Evolutionary conservation across 2,329 filamentous ascomycete genomes (phyloP).

Genomic region (Volutella citrinella): DNA sequence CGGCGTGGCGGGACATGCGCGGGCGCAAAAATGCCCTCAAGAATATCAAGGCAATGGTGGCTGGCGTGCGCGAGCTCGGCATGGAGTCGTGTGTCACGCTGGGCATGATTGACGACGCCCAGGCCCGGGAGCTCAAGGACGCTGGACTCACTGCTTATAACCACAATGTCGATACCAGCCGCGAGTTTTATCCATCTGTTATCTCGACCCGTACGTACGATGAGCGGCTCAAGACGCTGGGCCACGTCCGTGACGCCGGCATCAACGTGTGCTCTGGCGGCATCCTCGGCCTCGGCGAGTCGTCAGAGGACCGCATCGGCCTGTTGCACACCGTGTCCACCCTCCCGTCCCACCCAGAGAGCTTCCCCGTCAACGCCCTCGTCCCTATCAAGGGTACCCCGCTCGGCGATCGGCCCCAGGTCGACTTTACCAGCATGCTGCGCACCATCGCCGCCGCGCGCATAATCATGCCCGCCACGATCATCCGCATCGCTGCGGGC

Average conservation of each 20-base stretch:
- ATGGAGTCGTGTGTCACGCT: slow-evolving; percentile 95
- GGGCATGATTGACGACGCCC: slow-evolving; percentile 81
- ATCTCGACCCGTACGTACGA: slow-evolving; percentile 87
- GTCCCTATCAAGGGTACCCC: slow-evolving; percentile 91
- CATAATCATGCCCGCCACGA: slow-evolving; percentile 78
- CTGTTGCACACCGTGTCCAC: slow-evolving; percentile 80
- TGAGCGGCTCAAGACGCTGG: slow-evolving; percentile 76
- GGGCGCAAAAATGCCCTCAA: slow-evolving; percentile 79
- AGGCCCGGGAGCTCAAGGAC: slow-evolving; percentile 78
- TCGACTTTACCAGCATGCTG: slow-evolving; percentile 75
- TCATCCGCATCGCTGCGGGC: slow-evolving; percentile 83
- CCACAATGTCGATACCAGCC: slow-evolving; percentile 87
- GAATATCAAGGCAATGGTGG: slow-evolving; percentile 84
- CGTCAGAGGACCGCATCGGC: slow-evolving; percentile 74
- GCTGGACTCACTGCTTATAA: slow-evolving; percentile 90
- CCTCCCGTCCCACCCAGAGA: slow-evolving; percentile 79
- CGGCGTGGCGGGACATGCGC: slow-evolving; percentile 91
- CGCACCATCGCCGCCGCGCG: slow-evolving; percentile 82
- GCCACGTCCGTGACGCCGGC: slow-evolving; percentile 78
- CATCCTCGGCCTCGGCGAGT: slow-evolving; percentile 82
- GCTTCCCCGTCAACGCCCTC: slow-evolving; percentile 86
- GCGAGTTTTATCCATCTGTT: slow-evolving; percentile 83
- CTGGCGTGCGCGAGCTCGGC: slow-evolving; percentile 73
- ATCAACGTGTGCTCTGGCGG: slow-evolving; percentile 90
- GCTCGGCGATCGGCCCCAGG: slow-evolving; percentile 68